These are phyloP conservation scores for Inonotus obliquus DNA, from an alignment of 1,284 basidiomycete species.

Conservation along the genomic window DNA sequence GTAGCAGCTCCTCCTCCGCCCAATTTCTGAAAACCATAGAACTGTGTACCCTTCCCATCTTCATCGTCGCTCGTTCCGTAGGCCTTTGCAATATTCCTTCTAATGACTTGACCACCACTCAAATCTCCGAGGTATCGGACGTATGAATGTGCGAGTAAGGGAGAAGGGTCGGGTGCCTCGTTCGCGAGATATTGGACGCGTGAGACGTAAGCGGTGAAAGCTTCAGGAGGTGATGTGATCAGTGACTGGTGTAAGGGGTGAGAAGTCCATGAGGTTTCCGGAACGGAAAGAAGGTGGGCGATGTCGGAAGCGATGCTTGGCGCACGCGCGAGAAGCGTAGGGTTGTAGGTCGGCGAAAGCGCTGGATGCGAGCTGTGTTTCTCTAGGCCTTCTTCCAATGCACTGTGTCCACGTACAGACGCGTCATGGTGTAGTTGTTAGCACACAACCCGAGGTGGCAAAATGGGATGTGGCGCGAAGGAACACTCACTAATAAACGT, in stretches of 20 bases:
- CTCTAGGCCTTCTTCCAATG: constrained; percentile 63
- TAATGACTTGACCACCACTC: constrained; percentile 76
- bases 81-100: constrained; percentile 57
- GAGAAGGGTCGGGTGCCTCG: constrained; percentile 13
- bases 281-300: constrained; percentile 52
- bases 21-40: constrained; percentile 70
- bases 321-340: constrained; percentile 59
- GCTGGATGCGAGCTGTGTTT: constrained; percentile 56
- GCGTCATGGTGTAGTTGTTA: not conserved
- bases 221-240: constrained; percentile 41
- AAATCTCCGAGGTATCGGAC: constrained; percentile 86
- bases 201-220: constrained; percentile 49
- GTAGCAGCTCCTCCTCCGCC: constrained; percentile 37
- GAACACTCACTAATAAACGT: constrained; percentile 67
- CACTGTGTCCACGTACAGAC: constrained; percentile 31
- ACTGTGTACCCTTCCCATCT: constrained; percentile 49
- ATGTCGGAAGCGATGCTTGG: constrained; percentile 63
- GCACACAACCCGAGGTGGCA: not conserved
- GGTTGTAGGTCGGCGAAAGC: constrained; percentile 69
- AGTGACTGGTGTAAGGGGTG: constrained; percentile 49
- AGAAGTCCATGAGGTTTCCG: constrained; percentile 48
- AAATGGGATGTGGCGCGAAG: not conserved
- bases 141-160: constrained; percentile 74
- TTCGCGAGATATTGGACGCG: constrained; percentile 44
- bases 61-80: constrained; percentile 38